A percentile compares a stretch with the other conserved stretches of the same genome.
Conservation (phyloP, 306 rosid species). For the cucumber (Cucumis sativus) region Cucumber_9930_V3 NC_026657.2:11981501-11982000, state of each 20-base stretch:
- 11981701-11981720: constrained; percentile 23
- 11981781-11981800: constrained; percentile 25
- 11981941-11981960: constrained; percentile 33
- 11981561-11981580: constrained; percentile 43
- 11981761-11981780: constrained; percentile 32
- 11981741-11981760: constrained; percentile 36
- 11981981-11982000: constrained; percentile 42
- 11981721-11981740: constrained; percentile 24
- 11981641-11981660: constrained; percentile 24
- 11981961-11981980: constrained; percentile 40
- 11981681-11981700: constrained; percentile 32
- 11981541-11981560: constrained; percentile 39
- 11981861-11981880: constrained; percentile 24
- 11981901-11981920: constrained; percentile 29
- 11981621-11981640: constrained; percentile 25
- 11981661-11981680: constrained; percentile 27
- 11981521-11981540: constrained; percentile 37
- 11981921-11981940: constrained; percentile 26
- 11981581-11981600: constrained; percentile 32
- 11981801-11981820: constrained; percentile 30
- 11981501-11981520: constrained; percentile 32
- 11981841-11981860: constrained; percentile 25
- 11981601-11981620: constrained; percentile 37
- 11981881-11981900: constrained; percentile 24
- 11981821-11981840: constrained; percentile 40